phyloP scores from a whole-genome alignment of 2,329 filamentous ascomycete species.

The Paracoccidioides brasiliensis region DNA sequence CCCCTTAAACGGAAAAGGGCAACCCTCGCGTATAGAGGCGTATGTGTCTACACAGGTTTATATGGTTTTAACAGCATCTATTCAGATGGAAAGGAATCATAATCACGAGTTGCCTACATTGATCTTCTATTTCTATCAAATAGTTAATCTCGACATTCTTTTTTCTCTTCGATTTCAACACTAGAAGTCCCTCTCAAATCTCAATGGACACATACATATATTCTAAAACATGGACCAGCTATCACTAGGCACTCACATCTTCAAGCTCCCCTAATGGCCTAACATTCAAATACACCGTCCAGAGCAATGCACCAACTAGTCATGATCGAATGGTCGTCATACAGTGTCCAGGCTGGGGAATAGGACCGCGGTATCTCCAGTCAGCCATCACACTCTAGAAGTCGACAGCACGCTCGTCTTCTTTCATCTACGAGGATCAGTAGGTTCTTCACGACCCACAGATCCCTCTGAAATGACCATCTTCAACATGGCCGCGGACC shows the following conservation, averaged over 20 bases:
- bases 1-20: no score
- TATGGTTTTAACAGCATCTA: no score
- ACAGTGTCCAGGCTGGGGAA: conserved; percentile 17
- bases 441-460: conserved; percentile 9
- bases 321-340: conserved; percentile 9
- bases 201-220: not conserved
- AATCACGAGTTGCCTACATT: no score
- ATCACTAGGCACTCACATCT: conserved; percentile 10
- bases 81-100: no score
- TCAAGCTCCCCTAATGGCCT: conserved; percentile 11
- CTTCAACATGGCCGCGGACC: conserved; percentile 14
- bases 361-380: conserved; percentile 15
- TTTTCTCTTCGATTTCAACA: no score
- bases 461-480: conserved; percentile 11
- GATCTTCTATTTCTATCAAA: no score
- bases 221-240: not conserved
- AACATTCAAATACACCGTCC: conserved; percentile 13
- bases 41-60: no score
- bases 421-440: conserved; percentile 18
- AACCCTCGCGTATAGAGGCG: no score
- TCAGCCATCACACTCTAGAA: conserved; percentile 10
- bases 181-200: no score
- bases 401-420: conserved; percentile 14
- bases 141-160: no score
- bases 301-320: not conserved